Percentiles rank a stretch among this genome's conserved stretches.
Evolutionary conservation across 1,284 basidiomycete species (phyloP).

Genomic region (Boletus nobilissimus): DNA sequence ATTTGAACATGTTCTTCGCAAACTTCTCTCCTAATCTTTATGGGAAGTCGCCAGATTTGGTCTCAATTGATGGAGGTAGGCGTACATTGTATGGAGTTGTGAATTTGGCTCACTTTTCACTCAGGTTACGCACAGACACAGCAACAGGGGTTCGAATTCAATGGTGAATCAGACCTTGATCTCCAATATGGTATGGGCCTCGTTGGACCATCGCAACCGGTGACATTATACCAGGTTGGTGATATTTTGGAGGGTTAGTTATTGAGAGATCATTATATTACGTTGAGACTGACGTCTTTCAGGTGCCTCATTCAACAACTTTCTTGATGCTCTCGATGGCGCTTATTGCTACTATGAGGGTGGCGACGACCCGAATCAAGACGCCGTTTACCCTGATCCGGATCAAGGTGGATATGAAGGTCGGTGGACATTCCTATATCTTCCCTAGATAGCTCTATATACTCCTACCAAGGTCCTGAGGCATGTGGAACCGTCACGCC

Average conservation of each 20-base stretch:
- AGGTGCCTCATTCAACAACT: slow-evolving; percentile 60
- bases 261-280: not conserved
- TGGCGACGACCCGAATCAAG: slow-evolving; percentile 53
- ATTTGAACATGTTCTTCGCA: slow-evolving; percentile 58
- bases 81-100: not conserved
- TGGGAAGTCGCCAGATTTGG: slow-evolving; percentile 34
- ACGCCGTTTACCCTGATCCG: slow-evolving; percentile 58
- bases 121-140: slow-evolving; percentile 50
- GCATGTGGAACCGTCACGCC: slow-evolving; percentile 52
- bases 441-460: not conserved
- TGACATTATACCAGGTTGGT: slow-evolving; percentile 59
- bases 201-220: slow-evolving; percentile 49
- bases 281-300: not conserved
- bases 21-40: slow-evolving; percentile 39
- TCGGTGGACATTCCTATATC: slow-evolving; percentile 9
- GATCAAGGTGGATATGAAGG: slow-evolving; percentile 49
- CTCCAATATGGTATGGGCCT: slow-evolving; percentile 60
- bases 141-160: slow-evolving; percentile 55
- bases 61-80: slow-evolving; percentile 46
- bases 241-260: slow-evolving; percentile 53
- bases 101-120: slow-evolving; percentile 21
- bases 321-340: slow-evolving; percentile 60
- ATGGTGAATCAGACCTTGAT: slow-evolving; percentile 63
- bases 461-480: slow-evolving; percentile 39
- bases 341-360: slow-evolving; percentile 60